phyloP scores from a whole-genome alignment of 1,139 yeast genomes.

The Scheffersomyces titani region DNA sequence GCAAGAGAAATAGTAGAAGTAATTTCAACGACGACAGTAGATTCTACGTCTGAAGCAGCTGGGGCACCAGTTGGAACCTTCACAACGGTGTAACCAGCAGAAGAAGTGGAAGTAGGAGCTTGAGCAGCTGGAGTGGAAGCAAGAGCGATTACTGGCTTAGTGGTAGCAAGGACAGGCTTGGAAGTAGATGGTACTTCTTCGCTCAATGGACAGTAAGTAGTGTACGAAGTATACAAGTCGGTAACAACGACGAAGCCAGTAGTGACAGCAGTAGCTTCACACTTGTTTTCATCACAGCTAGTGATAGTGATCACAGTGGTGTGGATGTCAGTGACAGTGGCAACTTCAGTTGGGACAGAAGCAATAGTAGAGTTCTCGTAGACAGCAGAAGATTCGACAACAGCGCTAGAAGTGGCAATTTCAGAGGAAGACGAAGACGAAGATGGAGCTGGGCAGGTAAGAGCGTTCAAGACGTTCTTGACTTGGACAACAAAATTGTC shows the following conservation, averaged over 20 bases:
- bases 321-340: conserved; percentile 12
- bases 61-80: background rate
- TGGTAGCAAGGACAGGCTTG: background rate
- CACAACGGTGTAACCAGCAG: background rate
- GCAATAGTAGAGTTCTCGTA: conserved; percentile 4
- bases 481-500: background rate
- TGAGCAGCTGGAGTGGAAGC: conserved; percentile 4
- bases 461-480: conserved; percentile 1
- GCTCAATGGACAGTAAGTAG: conserved; percentile 17
- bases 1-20: background rate
- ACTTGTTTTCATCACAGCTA: conserved; percentile 5
- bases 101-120: background rate
- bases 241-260: conserved; percentile 6
- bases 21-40: background rate
- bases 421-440: background rate
- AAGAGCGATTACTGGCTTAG: conserved; percentile 6
- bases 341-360: conserved; percentile 12
- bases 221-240: conserved; percentile 6
- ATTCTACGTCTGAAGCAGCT: background rate
- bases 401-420: background rate
- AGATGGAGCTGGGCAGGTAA: conserved; percentile 1
- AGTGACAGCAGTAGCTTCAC: conserved; percentile 4
- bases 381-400: background rate
- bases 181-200: background rate
- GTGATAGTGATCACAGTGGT: conserved; percentile 24